phyloP scores from a whole-genome alignment of 116 monocot genomes.

The Posidonia oceanica region DNA sequence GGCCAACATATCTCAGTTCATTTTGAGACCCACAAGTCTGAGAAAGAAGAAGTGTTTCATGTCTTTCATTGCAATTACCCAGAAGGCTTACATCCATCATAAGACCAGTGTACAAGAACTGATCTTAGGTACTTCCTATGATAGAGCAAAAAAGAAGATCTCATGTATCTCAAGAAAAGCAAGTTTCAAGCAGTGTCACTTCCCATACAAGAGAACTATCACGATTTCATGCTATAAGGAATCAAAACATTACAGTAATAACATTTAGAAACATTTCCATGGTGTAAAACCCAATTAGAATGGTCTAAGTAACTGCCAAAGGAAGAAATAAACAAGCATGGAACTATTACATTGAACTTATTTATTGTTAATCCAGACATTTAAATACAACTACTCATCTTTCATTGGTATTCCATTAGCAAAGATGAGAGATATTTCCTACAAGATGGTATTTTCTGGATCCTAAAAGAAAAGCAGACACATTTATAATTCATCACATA shows the following conservation, averaged over 20 bases:
- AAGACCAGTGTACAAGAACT: background rate
- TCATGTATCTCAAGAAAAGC: background rate
- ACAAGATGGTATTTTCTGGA: background rate
- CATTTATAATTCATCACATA: background rate
- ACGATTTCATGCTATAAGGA: background rate
- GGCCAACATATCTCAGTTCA: background rate
- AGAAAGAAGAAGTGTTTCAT: background rate
- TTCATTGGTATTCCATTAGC: no score
- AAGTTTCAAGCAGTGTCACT: background rate
- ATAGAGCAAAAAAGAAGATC: background rate
- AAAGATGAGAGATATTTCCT: background rate
- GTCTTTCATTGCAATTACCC: background rate
- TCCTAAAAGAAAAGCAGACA: background rate
- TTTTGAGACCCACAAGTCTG: constrained; percentile 5
- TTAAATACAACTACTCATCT: no score
- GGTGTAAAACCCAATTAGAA: no score
- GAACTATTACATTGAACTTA: background rate
- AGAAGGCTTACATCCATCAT: constrained; percentile 6
- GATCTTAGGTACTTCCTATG: background rate
- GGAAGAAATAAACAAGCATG: background rate
- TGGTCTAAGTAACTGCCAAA: no score
- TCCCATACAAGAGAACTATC: background rate
- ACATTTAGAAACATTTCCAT: background rate
- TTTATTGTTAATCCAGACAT: no score
- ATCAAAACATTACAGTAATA: background rate